phyloP scores from a whole-genome alignment of 2,329 filamentous ascomycete genomes.

The Didymella exigua region DNA sequence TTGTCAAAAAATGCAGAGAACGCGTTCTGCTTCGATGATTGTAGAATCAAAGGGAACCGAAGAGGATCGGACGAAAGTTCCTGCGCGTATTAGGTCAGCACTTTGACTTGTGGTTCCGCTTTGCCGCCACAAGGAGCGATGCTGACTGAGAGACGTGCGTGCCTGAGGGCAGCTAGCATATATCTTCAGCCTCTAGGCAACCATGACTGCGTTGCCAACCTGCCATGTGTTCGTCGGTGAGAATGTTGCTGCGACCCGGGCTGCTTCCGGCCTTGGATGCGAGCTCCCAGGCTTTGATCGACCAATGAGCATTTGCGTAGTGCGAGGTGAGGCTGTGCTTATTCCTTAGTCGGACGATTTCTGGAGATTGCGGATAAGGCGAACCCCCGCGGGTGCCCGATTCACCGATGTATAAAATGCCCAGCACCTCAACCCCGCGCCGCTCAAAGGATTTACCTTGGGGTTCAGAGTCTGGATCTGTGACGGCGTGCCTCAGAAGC shows the following conservation, averaged over 20 bases:
- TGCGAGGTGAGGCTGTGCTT: conserved; percentile 14
- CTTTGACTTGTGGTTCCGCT: not conserved
- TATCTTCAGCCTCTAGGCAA: conserved; percentile 9
- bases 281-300: not conserved
- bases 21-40: conserved; percentile 6
- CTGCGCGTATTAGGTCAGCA: conserved; percentile 14
- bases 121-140: not conserved
- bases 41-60: conserved; percentile 11
- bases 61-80: conserved; percentile 16
- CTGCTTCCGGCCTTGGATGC: conserved; percentile 9
- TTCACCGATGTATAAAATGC: conserved; percentile 4
- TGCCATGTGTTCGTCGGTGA: conserved; percentile 4
- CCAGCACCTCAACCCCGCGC: conserved; percentile 8
- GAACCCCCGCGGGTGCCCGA: not conserved
- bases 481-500: not conserved
- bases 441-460: not conserved
- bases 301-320: conserved; percentile 2
- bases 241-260: conserved; percentile 2
- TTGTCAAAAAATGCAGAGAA: not conserved
- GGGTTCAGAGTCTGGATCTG: not conserved
- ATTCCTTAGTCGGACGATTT: conserved; percentile 5
- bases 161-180: conserved; percentile 8
- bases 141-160: conserved; percentile 10
- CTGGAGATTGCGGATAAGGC: conserved; percentile 14
- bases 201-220: not conserved